Conservation (phyloP, 108 stramenopile species). For the Aureococcus anophagefferens region DNA sequence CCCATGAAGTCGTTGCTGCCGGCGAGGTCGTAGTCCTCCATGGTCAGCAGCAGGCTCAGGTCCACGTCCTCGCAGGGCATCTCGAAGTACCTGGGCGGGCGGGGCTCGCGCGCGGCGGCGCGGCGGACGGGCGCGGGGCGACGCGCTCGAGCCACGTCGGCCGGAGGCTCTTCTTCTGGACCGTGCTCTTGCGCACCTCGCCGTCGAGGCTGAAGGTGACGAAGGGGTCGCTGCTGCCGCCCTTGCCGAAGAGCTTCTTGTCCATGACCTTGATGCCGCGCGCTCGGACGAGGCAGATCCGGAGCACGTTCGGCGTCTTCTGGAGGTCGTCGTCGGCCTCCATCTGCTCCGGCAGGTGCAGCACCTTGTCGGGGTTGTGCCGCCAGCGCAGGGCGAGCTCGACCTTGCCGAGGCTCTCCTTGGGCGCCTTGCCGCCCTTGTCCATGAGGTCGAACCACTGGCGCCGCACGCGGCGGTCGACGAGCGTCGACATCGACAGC, state of each 20-base stretch:
- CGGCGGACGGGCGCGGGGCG: no score
- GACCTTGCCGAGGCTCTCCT: neutral
- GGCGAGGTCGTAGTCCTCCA: conserved; percentile 13
- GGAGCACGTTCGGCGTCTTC: neutral
- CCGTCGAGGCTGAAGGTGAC: neutral
- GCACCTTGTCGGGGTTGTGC: conserved; percentile 7
- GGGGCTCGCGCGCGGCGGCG: no score
- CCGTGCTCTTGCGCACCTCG: neutral
- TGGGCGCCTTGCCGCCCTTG: neutral
- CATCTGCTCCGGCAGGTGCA: neutral
- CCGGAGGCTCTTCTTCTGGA: neutral
- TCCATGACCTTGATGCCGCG: neutral
- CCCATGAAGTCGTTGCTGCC: conserved; percentile 12
- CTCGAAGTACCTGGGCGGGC: no score
- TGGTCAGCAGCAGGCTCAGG: neutral
- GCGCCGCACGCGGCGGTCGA: neutral
- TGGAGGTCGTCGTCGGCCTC: conserved; percentile 4
- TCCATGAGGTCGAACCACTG: neutral
- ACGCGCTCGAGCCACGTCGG: neutral
- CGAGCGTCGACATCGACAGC: neutral
- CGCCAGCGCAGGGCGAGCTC: neutral
- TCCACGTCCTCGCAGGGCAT: no score
- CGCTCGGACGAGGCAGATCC: neutral
- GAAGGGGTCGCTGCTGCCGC: conserved; percentile 2
- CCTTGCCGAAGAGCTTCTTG: neutral